phyloP scores from a whole-genome alignment of 2,329 filamentous ascomycete species.

The Ascochyta clinopodiicola region DNA sequence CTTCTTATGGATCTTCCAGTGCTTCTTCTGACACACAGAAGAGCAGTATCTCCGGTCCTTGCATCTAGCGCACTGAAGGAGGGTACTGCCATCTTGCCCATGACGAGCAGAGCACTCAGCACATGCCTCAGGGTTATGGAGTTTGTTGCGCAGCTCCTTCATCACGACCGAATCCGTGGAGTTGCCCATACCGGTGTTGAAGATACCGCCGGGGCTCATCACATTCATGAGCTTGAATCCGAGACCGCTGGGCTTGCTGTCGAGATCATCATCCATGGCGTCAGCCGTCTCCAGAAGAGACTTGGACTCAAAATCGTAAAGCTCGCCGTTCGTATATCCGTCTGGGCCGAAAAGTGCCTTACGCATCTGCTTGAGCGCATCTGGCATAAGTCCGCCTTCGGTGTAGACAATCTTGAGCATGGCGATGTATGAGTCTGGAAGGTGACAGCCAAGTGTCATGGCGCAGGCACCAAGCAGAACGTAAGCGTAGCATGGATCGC shows the following conservation, averaged over 20 bases:
- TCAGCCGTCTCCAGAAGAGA: conserved; percentile 9
- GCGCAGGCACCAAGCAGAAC: conserved; percentile 29
- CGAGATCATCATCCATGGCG: neutral
- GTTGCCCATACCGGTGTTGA: conserved; percentile 21
- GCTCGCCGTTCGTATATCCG: conserved; percentile 21
- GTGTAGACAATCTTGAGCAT: conserved; percentile 30
- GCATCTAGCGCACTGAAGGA: conserved; percentile 37
- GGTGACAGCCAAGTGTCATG: conserved; percentile 26
- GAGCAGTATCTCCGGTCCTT: conserved; percentile 39
- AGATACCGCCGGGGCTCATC: conserved; percentile 18
- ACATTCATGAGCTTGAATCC: conserved; percentile 23
- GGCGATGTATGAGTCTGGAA: conserved; percentile 14
- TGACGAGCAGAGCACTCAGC: conserved; percentile 20
- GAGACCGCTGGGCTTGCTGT: neutral
- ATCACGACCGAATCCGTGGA: conserved; percentile 19
- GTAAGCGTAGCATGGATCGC: conserved; percentile 25
- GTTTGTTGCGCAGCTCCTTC: conserved; percentile 27
- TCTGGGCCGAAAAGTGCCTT: conserved; percentile 29
- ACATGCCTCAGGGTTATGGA: conserved; percentile 21
- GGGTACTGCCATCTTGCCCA: neutral
- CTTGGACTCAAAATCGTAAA: conserved; percentile 30
- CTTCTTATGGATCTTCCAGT: conserved; percentile 45
- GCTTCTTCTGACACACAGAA: conserved; percentile 37
- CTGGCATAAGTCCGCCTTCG: conserved; percentile 22
- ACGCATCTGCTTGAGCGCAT: conserved; percentile 24